phyloP scores from a whole-genome alignment of 164 flowering plant species.

The Platanus orientalis region DNA sequence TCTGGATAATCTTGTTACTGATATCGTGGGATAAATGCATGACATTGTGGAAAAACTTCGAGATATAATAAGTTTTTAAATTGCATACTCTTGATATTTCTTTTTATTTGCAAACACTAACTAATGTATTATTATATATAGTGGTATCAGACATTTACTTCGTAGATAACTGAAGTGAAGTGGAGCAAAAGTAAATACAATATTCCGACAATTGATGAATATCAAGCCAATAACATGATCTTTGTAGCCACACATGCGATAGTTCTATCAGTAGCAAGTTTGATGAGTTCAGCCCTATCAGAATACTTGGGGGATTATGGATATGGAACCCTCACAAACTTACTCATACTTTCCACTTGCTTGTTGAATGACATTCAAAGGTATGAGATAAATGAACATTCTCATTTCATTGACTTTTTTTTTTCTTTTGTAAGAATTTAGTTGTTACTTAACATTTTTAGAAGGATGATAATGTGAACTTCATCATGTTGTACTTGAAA shows the following conservation, averaged over 20 bases:
- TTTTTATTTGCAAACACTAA: too few species aligned
- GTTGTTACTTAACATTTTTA: too few species aligned
- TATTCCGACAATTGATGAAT: conserved; percentile 29
- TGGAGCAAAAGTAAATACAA: conserved; percentile 27
- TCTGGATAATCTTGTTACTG: conserved; percentile 29
- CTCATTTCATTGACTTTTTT: too few species aligned
- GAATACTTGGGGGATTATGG: conserved; percentile 2
- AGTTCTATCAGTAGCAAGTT: conserved; percentile 22
- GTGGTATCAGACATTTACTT: conserved; percentile 34
- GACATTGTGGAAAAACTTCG: conserved; percentile 16
- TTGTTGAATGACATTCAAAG: conserved; percentile 36
- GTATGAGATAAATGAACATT: conserved; percentile 34
- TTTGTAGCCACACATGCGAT: conserved; percentile 29
- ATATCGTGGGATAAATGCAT: conserved; percentile 18
- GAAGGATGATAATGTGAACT: too few species aligned
- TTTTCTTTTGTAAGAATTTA: too few species aligned
- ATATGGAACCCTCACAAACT: conserved; percentile 18
- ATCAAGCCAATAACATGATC: conserved; percentile 27
- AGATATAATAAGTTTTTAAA: conserved; percentile 16
- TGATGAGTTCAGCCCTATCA: conserved; percentile 10
- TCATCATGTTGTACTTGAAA: too few species aligned
- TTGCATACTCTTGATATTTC: too few species aligned
- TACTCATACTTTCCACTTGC: conserved; percentile 34
- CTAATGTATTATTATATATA: conserved; percentile 3
- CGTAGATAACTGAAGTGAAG: conserved; percentile 36